These are phyloP conservation scores for Populus euphratica DNA, from an alignment of 345 rosid species.

Conservation along the genomic window DNA sequence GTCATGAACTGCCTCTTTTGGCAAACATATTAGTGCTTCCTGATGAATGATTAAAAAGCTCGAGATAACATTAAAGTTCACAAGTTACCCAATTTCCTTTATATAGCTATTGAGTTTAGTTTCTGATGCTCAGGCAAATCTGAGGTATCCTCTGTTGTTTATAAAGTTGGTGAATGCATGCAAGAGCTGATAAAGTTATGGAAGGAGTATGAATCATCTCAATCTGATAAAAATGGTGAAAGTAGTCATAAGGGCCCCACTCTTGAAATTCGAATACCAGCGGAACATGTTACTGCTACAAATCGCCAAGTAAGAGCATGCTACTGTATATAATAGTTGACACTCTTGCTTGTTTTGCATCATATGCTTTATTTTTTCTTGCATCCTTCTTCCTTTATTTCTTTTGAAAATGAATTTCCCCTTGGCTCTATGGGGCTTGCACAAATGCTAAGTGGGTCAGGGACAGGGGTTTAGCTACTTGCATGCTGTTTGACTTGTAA, in stretches of 20 bases:
- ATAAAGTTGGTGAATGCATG: constrained; percentile 99
- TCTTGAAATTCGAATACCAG: constrained; percentile 92
- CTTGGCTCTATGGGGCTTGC: not conserved
- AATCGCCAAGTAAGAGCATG: constrained; percentile 83
- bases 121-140: constrained; percentile 73
- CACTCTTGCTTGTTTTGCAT: not conserved
- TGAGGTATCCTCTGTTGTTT: constrained; percentile 77
- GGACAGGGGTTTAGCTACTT: not conserved
- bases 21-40: not conserved
- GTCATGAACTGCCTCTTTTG: not conserved
- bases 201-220: constrained; percentile 75
- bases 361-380: not conserved
- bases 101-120: constrained; percentile 8
- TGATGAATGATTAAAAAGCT: not conserved
- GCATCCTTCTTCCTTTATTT: not conserved
- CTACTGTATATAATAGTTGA: constrained; percentile 14
- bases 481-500: not conserved
- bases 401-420: not conserved
- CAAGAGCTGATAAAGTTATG: constrained; percentile 94
- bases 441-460: not conserved
- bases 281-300: constrained; percentile 97
- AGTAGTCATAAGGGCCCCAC: constrained; percentile 70
- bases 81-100: not conserved
- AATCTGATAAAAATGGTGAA: constrained; percentile 69
- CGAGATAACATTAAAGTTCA: not conserved